Conservation (phyloP, 352 stramenopile species). For the Phytophthora uliginosa region DNA sequence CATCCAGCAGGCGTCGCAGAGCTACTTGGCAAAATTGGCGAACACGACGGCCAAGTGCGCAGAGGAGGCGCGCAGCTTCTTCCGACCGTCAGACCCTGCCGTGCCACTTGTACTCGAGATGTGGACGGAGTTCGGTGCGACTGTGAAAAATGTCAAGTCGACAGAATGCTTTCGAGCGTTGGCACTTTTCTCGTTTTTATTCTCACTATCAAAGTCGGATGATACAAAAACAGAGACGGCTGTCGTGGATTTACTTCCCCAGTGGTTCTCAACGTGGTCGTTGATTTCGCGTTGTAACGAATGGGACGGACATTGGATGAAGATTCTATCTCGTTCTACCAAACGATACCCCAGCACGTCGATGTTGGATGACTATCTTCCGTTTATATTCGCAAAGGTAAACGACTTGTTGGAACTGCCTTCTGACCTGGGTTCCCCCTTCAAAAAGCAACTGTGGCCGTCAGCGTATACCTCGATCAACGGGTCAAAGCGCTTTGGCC, state of each 20-base stretch:
- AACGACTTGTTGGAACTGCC: slow-evolving; percentile 69
- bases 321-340: slow-evolving; percentile 67
- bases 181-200: slow-evolving; percentile 71
- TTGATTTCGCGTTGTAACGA: slow-evolving; percentile 58
- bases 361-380: slow-evolving; percentile 45
- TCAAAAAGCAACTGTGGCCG: slow-evolving; percentile 72
- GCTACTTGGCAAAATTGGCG: slow-evolving; percentile 45
- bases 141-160: slow-evolving; percentile 55
- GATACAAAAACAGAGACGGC: slow-evolving; percentile 14
- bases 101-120: slow-evolving; percentile 55
- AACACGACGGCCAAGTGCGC: slow-evolving; percentile 58
- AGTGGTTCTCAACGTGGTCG: slow-evolving; percentile 73
- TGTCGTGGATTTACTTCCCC: slow-evolving; percentile 43
- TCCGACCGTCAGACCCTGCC: slow-evolving; percentile 30
- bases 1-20: slow-evolving; percentile 51
- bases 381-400: slow-evolving; percentile 79
- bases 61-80: slow-evolving; percentile 63
- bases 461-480: slow-evolving; percentile 58
- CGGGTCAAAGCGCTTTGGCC: slow-evolving; percentile 65
- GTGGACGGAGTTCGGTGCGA: slow-evolving; percentile 55
- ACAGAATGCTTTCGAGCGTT: slow-evolving; percentile 70
- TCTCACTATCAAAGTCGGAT: slow-evolving; percentile 31
- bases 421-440: slow-evolving; percentile 72
- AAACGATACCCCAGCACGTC: slow-evolving; percentile 54
- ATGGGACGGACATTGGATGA: slow-evolving; percentile 85